Evolutionary conservation across 768 basidiomycete species (phyloP).

Genomic region (Amanita thiersii): DNA sequence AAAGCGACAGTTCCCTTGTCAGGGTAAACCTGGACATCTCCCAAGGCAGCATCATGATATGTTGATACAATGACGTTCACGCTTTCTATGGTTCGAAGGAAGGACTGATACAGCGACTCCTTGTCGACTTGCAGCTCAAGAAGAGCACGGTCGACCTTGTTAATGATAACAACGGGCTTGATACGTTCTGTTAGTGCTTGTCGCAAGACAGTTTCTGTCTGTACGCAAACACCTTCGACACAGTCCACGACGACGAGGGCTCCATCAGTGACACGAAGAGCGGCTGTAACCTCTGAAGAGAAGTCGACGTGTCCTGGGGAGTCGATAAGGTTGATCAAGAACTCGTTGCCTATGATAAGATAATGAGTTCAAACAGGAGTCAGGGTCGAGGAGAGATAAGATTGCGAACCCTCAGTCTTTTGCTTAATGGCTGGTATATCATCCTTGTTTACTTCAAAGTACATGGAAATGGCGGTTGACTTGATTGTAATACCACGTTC

Average conservation of each 20-base stretch:
- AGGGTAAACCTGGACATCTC: constrained; percentile 98
- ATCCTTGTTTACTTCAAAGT: constrained; percentile 92
- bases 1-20: constrained; percentile 98
- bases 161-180: constrained; percentile 98
- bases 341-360: constrained; percentile 63
- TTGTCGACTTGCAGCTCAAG: constrained; percentile 97
- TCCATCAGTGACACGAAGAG: constrained; percentile 99
- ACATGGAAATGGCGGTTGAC: constrained; percentile 99
- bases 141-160: constrained; percentile 99
- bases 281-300: constrained; percentile 99
- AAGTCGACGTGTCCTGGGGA: constrained; percentile 99
- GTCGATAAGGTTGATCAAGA: constrained; percentile 99
- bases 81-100: constrained; percentile 93
- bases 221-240: constrained; percentile 98
- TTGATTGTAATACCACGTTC: constrained; percentile 99
- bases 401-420: constrained; percentile 78
- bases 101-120: constrained; percentile 96
- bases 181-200: constrained; percentile 97
- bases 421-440: constrained; percentile 82
- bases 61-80: constrained; percentile 99
- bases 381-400: constrained; percentile 9
- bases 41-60: constrained; percentile 88
- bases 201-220: constrained; percentile 98
- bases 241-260: constrained; percentile 99
- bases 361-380: background rate